These are phyloP conservation scores for Laetiporus sulphureus DNA, from an alignment of 1,284 basidiomycete species.

Conservation along the genomic window DNA sequence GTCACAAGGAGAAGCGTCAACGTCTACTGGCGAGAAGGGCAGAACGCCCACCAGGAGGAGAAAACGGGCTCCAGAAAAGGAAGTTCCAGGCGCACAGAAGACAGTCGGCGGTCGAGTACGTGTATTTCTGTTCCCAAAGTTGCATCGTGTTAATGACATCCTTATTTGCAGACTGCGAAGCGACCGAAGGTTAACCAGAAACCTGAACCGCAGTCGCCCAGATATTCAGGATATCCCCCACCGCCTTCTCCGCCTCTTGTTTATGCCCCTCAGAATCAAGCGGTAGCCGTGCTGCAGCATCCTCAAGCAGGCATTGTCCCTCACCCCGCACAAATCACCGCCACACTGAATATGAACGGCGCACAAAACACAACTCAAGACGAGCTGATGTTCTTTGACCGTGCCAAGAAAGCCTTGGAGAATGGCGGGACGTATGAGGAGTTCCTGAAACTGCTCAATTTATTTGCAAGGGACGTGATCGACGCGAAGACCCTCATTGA, in stretches of 20 bases:
- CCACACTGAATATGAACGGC: constrained; percentile 11
- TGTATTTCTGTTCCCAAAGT: constrained; percentile 1
- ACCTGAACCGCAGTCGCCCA: constrained; percentile 48
- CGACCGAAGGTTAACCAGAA: constrained; percentile 54
- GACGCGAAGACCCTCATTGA: constrained; percentile 81
- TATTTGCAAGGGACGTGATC: constrained; percentile 86
- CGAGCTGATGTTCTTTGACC: constrained; percentile 92
- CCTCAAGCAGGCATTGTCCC: constrained; percentile 7
- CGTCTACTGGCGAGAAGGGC: constrained; percentile 34
- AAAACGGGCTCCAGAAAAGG: constrained; percentile 55
- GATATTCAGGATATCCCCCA: constrained; percentile 46
- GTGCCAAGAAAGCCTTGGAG: constrained; percentile 76
- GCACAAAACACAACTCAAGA: constrained; percentile 58
- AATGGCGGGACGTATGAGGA: constrained; percentile 74
- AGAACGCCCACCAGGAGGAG: constrained; percentile 39
- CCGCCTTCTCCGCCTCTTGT: constrained; percentile 24
- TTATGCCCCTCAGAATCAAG: constrained; percentile 14
- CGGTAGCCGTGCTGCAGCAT: constrained; percentile 12
- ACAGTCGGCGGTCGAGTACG: constrained; percentile 19
- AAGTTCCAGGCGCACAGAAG: constrained; percentile 38
- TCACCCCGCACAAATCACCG: constrained; percentile 11
- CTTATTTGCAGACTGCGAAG: constrained; percentile 36
- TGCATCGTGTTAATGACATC: constrained; percentile 4
- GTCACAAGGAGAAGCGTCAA: constrained; percentile 25
- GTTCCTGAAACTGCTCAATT: constrained; percentile 77